A percentile compares a stretch with the other conserved stretches of the same genome.
These are phyloP conservation scores for Hortiboletus rubellus DNA, from an alignment of 1,284 basidiomycete species.

Conservation along the genomic window DNA sequence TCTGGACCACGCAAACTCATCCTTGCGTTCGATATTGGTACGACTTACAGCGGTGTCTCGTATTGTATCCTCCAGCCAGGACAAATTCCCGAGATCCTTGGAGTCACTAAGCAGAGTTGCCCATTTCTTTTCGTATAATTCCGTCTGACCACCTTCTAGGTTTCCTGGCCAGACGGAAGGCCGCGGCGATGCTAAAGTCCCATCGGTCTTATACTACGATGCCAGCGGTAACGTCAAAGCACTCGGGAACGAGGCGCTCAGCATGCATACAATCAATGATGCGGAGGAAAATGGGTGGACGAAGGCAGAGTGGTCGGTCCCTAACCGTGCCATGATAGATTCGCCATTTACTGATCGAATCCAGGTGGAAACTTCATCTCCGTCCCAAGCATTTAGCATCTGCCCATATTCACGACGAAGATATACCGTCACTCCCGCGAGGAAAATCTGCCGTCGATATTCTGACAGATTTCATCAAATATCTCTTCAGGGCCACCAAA, in stretches of 20 bases:
- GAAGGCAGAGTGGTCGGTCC: conserved; percentile 43
- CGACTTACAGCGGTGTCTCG: neutral
- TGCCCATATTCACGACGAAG: neutral
- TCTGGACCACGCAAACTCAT: neutral
- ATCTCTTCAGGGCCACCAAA: conserved; percentile 43
- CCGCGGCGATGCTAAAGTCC: conserved; percentile 44
- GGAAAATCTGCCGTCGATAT: conserved; percentile 44
- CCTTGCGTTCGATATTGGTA: neutral
- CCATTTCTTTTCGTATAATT: neutral
- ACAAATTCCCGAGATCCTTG: neutral
- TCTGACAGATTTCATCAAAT: conserved; percentile 50
- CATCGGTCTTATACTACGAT: conserved; percentile 51
- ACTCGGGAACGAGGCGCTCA: conserved; percentile 45
- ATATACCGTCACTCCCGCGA: conserved; percentile 43
- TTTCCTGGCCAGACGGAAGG: conserved; percentile 38
- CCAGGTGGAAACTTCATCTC: neutral
- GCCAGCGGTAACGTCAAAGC: conserved; percentile 40
- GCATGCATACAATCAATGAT: conserved; percentile 35
- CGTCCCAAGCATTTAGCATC: neutral
- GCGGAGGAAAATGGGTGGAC: conserved; percentile 44
- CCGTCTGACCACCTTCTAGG: conserved; percentile 19
- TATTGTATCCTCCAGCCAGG: neutral
- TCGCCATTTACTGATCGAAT: neutral
- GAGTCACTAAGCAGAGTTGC: neutral
- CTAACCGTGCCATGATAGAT: neutral